Evolutionary conservation across 2,329 filamentous ascomycete genomes (phyloP), one percentile per base, ranked within the genome.

Genomic region (Talaromyces sp.): DNA sequence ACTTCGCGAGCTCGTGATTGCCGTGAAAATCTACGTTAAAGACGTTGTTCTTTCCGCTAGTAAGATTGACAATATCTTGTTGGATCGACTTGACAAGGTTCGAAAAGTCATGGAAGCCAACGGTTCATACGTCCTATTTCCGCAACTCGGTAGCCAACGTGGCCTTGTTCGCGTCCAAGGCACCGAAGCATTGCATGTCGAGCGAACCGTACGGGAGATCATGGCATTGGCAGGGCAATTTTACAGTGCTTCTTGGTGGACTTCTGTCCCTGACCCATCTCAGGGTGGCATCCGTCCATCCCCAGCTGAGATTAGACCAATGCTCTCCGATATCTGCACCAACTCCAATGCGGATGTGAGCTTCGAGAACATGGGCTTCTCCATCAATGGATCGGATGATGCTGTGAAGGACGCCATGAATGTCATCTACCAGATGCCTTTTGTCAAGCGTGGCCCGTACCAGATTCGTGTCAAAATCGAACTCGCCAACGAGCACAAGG

Each of bases 401-500:
- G 88, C 92, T 14, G 93, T 97, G 68, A 97, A 97, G 76, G 88
- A 89, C 59, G 94, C 93, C n/a, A 85, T 99, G 79, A 90, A 88
- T 74, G 92, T 97, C 59, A 91, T 99, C 68, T 91, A 93, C 59
- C 90, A 96, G 66, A 89, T 96, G 65, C 88, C 90, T 48, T 96
- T 97, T 69, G 90, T 95, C 62, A 88, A 88, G 65, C 89, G 92
- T 68, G 87, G 89, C 48, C 90, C 91, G 66, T 96, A 95, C 70
- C 92, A 95, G 73, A 95, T 99, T 73, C 87, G 92, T 60, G 93
- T 99, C 72, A 97, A 97, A 81, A 96, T 99, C 64, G 94, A 99
- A 80, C 88, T 99, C 60, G 94, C 94, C 70, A 97, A 97, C 71
- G 94, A 99, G 79, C 94, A 99, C 81, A 99, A 99, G 77, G 94